Evolutionary conservation across 805 yeast genomes (phyloP), one percentile per base, ranked within the genome.

Genomic region (Candida orba): DNA sequence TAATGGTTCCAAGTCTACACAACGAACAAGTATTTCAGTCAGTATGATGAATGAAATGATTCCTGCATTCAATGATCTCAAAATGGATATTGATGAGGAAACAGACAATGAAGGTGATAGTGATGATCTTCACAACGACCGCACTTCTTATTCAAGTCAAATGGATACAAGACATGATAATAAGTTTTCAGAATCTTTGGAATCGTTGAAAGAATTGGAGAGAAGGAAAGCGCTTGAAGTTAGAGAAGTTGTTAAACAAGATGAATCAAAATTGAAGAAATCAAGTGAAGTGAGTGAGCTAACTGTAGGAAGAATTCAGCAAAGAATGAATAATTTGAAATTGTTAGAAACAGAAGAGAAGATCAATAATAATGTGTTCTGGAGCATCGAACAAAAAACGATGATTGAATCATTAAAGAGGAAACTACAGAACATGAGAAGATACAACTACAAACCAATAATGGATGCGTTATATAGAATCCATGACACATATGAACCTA

Each of bases 51-150:
- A 52, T 37, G 60, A 50, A 9, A 20, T 54, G 27, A 46, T 56
- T 3, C 60, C 60, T 1, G 60, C 60, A 3, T 56, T 56, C 36
- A 50, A 48, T 27, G 51, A 48, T 24, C 34, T 56, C 45, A 52
- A 47, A 33, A 54, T 56, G 45, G 60, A 54, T 23, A 9, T 56
- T 4, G 54, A 35, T 17, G 43, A 43, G 4, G 47, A 40, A 14
- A 37, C 20, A 14, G 31, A 18, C 3, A 34, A 6, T 15, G 34
- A 30, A 6, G 22, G 12, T 7, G 36, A 24, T 12, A 10, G 13
- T 13, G 22, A 36, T 24, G 30, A 30, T 30, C 4, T 9, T 10
- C 20, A 18, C 18, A 13, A 18, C 15, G 41, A 38, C 22, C 20
- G 18, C 3, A 7, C 14, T 3, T 38, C 41, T 4, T 34, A 20